Conservation (phyloP, 176 grass and related monocot genomes). For the Zea luxurians region DNA sequence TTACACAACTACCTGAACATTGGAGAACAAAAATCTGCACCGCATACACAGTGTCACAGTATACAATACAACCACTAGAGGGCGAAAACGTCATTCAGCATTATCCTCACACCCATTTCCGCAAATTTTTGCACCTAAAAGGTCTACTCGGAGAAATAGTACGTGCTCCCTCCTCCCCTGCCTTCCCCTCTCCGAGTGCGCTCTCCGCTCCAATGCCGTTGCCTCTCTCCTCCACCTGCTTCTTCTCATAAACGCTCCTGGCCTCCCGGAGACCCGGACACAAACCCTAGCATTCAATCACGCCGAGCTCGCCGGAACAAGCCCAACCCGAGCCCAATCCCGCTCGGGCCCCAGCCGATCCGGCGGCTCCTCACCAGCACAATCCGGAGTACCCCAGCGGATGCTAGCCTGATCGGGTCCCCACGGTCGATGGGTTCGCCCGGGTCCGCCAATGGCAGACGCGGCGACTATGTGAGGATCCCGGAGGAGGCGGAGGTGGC, state of each 20-base stretch:
- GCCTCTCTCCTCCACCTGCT: conserved; percentile 33
- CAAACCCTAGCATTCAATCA: conserved; percentile 42
- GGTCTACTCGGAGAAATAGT: not conserved
- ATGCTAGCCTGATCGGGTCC: conserved; percentile 49
- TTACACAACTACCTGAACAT: not conserved
- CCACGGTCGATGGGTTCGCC: conserved; percentile 40
- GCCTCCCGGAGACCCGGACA: conserved; percentile 20
- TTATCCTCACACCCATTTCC: not conserved
- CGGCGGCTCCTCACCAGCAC: conserved; percentile 8
- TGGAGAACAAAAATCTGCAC: not conserved
- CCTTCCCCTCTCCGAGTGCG: conserved; percentile 33
- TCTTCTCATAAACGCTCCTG: conserved; percentile 38
- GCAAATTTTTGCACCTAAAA: not conserved
- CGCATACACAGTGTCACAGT: not conserved
- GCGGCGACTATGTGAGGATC: conserved; percentile 55
- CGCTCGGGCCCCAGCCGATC: conserved; percentile 19
- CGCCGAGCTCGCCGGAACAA: conserved; percentile 34
- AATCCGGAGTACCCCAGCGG: conserved; percentile 19
- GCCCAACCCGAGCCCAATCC: conserved; percentile 27
- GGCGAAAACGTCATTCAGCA: not conserved
- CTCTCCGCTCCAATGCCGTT: conserved; percentile 51
- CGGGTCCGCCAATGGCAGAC: conserved; percentile 50
- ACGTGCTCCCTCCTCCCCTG: not conserved
- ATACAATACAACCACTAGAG: not conserved
- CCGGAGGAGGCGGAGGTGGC: conserved; percentile 41